These are phyloP conservation scores for Cudoniella acicularis DNA, from an alignment of 495 filamentous ascomycete species.

Conservation along the genomic window DNA sequence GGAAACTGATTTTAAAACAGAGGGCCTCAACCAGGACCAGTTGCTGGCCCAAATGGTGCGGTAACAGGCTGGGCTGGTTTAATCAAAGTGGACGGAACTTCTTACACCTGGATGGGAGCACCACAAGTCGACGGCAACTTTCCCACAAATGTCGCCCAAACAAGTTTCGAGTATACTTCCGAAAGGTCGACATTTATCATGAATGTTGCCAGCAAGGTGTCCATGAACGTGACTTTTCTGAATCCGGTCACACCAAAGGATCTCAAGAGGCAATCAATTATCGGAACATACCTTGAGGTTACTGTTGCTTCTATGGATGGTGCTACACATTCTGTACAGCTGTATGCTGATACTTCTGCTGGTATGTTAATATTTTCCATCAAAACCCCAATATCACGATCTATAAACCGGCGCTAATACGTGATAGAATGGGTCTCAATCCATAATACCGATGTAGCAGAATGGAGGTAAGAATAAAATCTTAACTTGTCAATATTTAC, in stretches of 20 bases:
- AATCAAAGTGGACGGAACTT: constrained; percentile 44
- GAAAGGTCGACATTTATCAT: constrained; percentile 85
- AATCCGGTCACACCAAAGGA: constrained; percentile 87
- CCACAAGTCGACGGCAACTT: constrained; percentile 13
- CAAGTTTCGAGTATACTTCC: constrained; percentile 72
- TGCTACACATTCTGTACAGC: constrained; percentile 61
- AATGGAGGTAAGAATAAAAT: constrained; percentile 17
- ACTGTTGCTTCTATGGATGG: constrained; percentile 52
- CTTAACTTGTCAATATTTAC: not conserved
- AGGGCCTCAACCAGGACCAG: constrained; percentile 42
- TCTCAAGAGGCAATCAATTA: constrained; percentile 78
- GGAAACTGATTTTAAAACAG: constrained; percentile 40
- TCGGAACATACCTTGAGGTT: constrained; percentile 80
- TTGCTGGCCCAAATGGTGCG: constrained; percentile 35
- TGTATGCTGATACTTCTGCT: constrained; percentile 85
- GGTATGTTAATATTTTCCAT: constrained; percentile 59
- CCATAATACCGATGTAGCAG: constrained; percentile 4
- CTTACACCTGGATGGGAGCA: constrained; percentile 60
- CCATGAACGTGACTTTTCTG: constrained; percentile 77
- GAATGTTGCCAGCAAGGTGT: constrained; percentile 57
- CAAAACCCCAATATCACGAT: too few species aligned
- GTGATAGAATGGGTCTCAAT: constrained; percentile 30
- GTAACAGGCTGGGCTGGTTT: constrained; percentile 77
- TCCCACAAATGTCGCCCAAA: constrained; percentile 35
- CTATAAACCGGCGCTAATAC: too few species aligned